Percentiles rank a stretch among this genome's conserved stretches.
Evolutionary conservation across 768 basidiomycete genomes (phyloP).

Genomic region (Cyathus striatus): DNA sequence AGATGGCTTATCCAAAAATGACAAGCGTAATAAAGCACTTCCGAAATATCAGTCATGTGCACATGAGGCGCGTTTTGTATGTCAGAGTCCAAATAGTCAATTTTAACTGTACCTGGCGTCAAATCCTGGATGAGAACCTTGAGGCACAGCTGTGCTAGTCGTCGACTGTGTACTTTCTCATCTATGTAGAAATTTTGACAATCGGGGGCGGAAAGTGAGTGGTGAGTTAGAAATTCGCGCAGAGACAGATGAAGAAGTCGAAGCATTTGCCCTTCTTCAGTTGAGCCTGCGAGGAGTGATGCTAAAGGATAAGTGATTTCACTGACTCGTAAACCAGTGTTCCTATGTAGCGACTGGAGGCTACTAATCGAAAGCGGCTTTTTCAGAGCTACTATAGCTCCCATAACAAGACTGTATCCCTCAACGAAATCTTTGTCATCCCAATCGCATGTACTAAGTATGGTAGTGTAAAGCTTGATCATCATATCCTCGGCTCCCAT

Average conservation of each 20-base stretch:
- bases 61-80: neutral
- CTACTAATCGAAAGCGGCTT: slow-evolving; percentile 2
- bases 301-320: neutral
- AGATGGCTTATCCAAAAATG: neutral
- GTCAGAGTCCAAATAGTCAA: neutral
- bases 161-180: neutral
- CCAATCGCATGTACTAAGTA: slow-evolving; percentile 9
- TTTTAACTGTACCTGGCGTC: neutral
- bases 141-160: slow-evolving; percentile 4
- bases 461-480: slow-evolving; percentile 7
- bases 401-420: slow-evolving; percentile 7
- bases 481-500: slow-evolving; percentile 9
- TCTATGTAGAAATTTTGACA: slow-evolving; percentile 2
- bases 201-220: neutral
- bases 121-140: slow-evolving; percentile 3
- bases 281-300: neutral
- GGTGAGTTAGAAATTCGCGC: neutral
- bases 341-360: slow-evolving; percentile 6
- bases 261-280: neutral
- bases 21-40: neutral
- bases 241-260: neutral
- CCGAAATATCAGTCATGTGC: neutral
- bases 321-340: slow-evolving; percentile 1
- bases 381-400: slow-evolving; percentile 6
- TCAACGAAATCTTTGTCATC: slow-evolving; percentile 9